Conservation (phyloP, 1,139 yeast species). For the Saccharomyces hybrid region DNA sequence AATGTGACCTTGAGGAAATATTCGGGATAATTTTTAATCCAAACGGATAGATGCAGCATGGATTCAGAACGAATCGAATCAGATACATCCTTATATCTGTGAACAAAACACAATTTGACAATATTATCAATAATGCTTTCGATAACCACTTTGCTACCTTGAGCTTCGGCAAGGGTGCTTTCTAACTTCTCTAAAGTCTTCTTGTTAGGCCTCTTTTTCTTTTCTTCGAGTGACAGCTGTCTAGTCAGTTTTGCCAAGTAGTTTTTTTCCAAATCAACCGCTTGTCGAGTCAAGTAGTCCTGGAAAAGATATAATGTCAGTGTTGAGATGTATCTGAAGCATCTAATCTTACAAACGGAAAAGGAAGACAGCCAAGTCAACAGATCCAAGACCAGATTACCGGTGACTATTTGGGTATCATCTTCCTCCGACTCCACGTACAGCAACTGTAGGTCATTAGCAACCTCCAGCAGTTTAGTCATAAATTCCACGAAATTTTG, state of each 20-base stretch:
- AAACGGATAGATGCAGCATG: slow-evolving; percentile 49
- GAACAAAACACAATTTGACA: slow-evolving; percentile 59
- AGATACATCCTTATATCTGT: slow-evolving; percentile 77
- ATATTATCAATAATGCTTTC: slow-evolving; percentile 58
- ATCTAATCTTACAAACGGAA: slow-evolving; percentile 61
- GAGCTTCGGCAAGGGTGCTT: slow-evolving; percentile 42
- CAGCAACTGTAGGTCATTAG: slow-evolving; percentile 60
- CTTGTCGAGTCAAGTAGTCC: slow-evolving; percentile 49
- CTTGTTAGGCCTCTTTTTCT: slow-evolving; percentile 32
- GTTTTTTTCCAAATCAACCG: slow-evolving; percentile 38
- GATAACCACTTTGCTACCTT: slow-evolving; percentile 46
- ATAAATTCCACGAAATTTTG: slow-evolving; percentile 52
- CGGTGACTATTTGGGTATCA: slow-evolving; percentile 18
- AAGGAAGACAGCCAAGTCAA: slow-evolving; percentile 73
- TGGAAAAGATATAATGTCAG: slow-evolving; percentile 52
- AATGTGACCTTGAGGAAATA: slow-evolving; percentile 61
- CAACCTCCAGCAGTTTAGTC: slow-evolving; percentile 41
- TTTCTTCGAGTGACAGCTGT: slow-evolving; percentile 34
- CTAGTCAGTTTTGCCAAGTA: slow-evolving; percentile 34
- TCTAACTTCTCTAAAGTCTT: slow-evolving; percentile 41
- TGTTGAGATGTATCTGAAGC: slow-evolving; percentile 66
- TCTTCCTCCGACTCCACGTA: slow-evolving; percentile 39
- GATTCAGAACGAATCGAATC: slow-evolving; percentile 65
- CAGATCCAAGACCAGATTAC: slow-evolving; percentile 48
- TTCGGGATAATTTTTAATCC: slow-evolving; percentile 69